phyloP scores from a whole-genome alignment of 1,139 yeast species.

The Debaryomyces fabryi region DNA sequence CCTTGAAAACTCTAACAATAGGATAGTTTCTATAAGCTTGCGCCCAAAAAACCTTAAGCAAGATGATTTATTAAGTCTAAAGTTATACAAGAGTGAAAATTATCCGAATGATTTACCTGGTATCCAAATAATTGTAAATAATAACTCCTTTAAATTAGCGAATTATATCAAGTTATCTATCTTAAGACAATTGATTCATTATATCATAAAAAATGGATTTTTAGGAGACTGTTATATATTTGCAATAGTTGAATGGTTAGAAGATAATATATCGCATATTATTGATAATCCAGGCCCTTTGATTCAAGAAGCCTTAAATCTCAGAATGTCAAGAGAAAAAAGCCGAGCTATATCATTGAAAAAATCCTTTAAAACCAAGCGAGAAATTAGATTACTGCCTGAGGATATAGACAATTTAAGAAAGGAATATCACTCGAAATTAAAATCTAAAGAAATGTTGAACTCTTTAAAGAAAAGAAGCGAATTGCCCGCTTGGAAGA shows the following conservation, averaged over 20 bases:
- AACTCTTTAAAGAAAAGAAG: slow-evolving; percentile 41
- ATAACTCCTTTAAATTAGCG: slow-evolving; percentile 56
- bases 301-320: slow-evolving; percentile 24
- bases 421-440: slow-evolving; percentile 23
- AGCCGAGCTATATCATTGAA: not conserved
- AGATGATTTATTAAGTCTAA: slow-evolving; percentile 43
- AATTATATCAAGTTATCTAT: slow-evolving; percentile 74
- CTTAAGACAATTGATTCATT: slow-evolving; percentile 47
- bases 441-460: slow-evolving; percentile 19
- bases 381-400: not conserved
- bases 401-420: slow-evolving; percentile 12
- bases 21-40: slow-evolving; percentile 34
- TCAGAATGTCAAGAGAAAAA: not conserved
- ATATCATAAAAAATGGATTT: slow-evolving; percentile 42
- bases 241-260: slow-evolving; percentile 73
- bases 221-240: slow-evolving; percentile 73
- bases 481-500: slow-evolving; percentile 82
- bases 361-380: not conserved
- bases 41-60: slow-evolving; percentile 31
- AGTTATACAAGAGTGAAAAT: slow-evolving; percentile 50
- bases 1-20: slow-evolving; percentile 23
- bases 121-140: slow-evolving; percentile 54
- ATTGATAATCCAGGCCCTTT: slow-evolving; percentile 77
- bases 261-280: slow-evolving; percentile 58
- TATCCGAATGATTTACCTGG: slow-evolving; percentile 71